Evolutionary conservation across 495 filamentous ascomycete genomes (phyloP).

Genomic region (Lentithecium fluviatile): DNA sequence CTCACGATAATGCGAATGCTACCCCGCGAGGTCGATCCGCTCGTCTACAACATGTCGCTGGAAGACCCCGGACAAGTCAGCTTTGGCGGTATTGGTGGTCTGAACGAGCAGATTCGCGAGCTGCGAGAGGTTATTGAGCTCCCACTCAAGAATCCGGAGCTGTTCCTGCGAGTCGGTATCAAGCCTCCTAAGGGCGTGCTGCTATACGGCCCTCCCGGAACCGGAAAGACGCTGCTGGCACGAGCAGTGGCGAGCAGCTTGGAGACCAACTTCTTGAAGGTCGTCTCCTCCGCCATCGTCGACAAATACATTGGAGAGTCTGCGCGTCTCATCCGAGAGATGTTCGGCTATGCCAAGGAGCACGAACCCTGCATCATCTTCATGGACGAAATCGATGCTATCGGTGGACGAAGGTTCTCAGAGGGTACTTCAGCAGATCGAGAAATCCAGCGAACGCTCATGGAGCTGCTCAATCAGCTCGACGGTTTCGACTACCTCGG

Average conservation of each 20-base stretch:
- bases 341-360: slow-evolving; percentile 99
- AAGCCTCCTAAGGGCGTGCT: slow-evolving; percentile 98
- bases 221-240: slow-evolving; percentile 93
- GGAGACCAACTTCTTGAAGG: slow-evolving; percentile 98
- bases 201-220: slow-evolving; percentile 96
- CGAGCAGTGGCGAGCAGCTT: slow-evolving; percentile 94
- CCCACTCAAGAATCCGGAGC: slow-evolving; percentile 96
- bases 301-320: slow-evolving; percentile 99
- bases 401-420: slow-evolving; percentile 95
- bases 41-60: slow-evolving; percentile 99
- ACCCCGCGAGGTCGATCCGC: slow-evolving; percentile 94
- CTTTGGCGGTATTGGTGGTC: slow-evolving; percentile 97
- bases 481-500: slow-evolving; percentile 99
- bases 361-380: slow-evolving; percentile 99
- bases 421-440: slow-evolving; percentile 97
- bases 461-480: slow-evolving; percentile 98
- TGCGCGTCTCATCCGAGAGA: slow-evolving; percentile 93
- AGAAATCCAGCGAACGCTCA: slow-evolving; percentile 97
- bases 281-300: slow-evolving; percentile 99
- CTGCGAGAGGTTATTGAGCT: slow-evolving; percentile 97
- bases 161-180: slow-evolving; percentile 96
- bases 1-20: slow-evolving; percentile 99
- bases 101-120: slow-evolving; percentile 99
- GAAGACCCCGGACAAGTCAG: slow-evolving; percentile 97
- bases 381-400: slow-evolving; percentile 99